Conservation (phyloP, 306 rosid species). For the Quercus bicolor region DNA sequence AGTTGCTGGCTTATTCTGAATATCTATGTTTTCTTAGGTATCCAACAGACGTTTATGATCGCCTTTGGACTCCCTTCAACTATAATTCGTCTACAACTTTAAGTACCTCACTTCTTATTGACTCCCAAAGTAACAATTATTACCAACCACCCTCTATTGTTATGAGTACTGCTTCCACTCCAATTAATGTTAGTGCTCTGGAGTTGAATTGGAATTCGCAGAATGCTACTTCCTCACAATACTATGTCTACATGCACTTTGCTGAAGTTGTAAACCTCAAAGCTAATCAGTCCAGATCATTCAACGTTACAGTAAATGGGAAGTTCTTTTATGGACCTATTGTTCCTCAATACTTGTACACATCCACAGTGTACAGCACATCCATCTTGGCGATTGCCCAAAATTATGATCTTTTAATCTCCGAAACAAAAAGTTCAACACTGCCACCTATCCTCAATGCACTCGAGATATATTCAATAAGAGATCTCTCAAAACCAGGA, state of each 20-base stretch:
- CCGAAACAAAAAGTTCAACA: constrained; percentile 15
- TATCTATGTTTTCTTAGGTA: constrained; percentile 19
- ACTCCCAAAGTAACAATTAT: background rate
- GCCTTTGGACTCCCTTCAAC: constrained; percentile 4
- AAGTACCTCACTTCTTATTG: background rate
- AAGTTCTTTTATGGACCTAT: background rate
- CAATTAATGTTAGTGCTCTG: constrained; percentile 2
- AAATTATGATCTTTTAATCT: constrained; percentile 3
- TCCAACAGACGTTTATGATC: constrained; percentile 32
- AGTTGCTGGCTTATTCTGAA: too few relatives aligned
- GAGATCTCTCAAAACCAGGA: too few relatives aligned
- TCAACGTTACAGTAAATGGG: constrained; percentile 17
- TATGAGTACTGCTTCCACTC: constrained; percentile 34
- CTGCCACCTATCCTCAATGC: constrained; percentile 44
- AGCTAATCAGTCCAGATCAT: constrained; percentile 26
- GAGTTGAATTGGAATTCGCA: constrained; percentile 4
- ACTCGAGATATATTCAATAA: too few relatives aligned
- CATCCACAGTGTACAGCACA: background rate
- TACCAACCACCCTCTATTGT: constrained; percentile 23
- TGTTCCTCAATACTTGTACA: background rate
- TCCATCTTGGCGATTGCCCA: background rate
- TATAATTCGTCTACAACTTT: background rate
- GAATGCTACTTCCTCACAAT: background rate
- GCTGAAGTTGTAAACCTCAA: constrained; percentile 19
- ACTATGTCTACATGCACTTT: constrained; percentile 29